phyloP scores from a whole-genome alignment of 441 rosid species.

The Kokia cookei region DNA sequence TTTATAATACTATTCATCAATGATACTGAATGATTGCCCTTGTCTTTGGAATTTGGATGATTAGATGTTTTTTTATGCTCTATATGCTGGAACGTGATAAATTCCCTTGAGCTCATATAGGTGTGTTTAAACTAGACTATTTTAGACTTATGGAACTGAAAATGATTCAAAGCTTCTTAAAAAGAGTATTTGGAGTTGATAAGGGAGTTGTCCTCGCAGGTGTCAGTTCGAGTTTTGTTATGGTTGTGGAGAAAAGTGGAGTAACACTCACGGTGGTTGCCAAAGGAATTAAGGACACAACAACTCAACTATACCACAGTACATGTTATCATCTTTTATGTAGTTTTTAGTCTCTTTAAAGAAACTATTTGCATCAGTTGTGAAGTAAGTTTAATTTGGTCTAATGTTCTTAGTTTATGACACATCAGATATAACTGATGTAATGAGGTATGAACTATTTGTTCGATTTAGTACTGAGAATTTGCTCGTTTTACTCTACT shows the following conservation, averaged over 20 bases:
- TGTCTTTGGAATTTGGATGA: not conserved
- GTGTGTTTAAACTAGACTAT: not conserved
- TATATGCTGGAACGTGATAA: not conserved
- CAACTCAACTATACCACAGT: not conserved
- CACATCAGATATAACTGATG: not conserved
- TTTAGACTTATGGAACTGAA: not conserved
- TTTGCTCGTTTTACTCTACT: not conserved
- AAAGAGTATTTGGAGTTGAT: not conserved
- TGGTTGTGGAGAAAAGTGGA: conserved; percentile 37
- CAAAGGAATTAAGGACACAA: not conserved
- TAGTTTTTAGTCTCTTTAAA: not conserved
- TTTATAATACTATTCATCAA: not conserved
- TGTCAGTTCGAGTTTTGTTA: conserved; percentile 42
- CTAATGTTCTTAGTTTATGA: not conserved
- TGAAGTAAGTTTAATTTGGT: not conserved
- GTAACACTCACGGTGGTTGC: conserved; percentile 26
- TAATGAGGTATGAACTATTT: not conserved
- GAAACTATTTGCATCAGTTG: not conserved
- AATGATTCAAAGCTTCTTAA: not conserved
- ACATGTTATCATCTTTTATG: not conserved
- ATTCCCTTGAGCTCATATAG: not conserved
- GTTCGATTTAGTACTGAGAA: not conserved
- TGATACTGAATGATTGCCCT: not conserved
- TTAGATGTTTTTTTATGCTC: not conserved
- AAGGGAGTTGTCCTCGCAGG: conserved; percentile 21